phyloP scores from a whole-genome alignment of 2,329 filamentous ascomycete genomes.

The Ilyonectria mors-panacis region DNA sequence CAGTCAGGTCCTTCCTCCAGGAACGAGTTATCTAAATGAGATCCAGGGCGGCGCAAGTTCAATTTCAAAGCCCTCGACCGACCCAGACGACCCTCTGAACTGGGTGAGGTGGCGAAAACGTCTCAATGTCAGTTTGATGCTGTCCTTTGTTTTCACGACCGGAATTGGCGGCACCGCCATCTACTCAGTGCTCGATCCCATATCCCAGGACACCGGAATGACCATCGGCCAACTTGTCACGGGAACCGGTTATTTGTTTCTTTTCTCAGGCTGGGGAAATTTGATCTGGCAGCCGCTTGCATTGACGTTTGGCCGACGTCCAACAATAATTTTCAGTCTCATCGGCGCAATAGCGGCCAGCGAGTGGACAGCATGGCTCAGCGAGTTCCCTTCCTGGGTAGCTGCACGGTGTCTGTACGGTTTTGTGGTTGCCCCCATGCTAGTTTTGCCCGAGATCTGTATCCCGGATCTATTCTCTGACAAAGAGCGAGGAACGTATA shows the following conservation, averaged over 20 bases:
- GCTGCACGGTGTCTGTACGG: slow-evolving; percentile 23
- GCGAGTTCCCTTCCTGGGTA: too few relatives aligned
- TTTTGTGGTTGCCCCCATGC: slow-evolving; percentile 49
- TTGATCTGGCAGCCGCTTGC: slow-evolving; percentile 63
- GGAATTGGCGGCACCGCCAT: slow-evolving; percentile 1
- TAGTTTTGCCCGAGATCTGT: slow-evolving; percentile 51
- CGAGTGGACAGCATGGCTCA: too few relatives aligned
- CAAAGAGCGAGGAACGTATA: slow-evolving; percentile 59
- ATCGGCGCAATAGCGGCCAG: too few relatives aligned
- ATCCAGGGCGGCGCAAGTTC: too few relatives aligned
- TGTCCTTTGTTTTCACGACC: background rate
- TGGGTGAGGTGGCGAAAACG: background rate
- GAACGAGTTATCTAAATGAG: too few relatives aligned
- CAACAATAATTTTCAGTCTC: slow-evolving; percentile 7
- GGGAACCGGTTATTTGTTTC: slow-evolving; percentile 44
- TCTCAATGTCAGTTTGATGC: background rate
- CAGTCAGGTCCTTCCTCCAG: too few relatives aligned
- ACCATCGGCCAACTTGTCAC: background rate
- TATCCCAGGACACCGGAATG: background rate
- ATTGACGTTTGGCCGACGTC: slow-evolving; percentile 59
- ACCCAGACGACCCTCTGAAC: slow-evolving; percentile 8
- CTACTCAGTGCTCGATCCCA: slow-evolving; percentile 1
- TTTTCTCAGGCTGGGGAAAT: slow-evolving; percentile 59
- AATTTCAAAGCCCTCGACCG: background rate
- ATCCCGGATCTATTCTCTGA: slow-evolving; percentile 58